Percentiles rank a stretch among this genome's conserved stretches.
phyloP scores from a whole-genome alignment of 352 stramenopile species.

The Phytophthora megakarya region DNA sequence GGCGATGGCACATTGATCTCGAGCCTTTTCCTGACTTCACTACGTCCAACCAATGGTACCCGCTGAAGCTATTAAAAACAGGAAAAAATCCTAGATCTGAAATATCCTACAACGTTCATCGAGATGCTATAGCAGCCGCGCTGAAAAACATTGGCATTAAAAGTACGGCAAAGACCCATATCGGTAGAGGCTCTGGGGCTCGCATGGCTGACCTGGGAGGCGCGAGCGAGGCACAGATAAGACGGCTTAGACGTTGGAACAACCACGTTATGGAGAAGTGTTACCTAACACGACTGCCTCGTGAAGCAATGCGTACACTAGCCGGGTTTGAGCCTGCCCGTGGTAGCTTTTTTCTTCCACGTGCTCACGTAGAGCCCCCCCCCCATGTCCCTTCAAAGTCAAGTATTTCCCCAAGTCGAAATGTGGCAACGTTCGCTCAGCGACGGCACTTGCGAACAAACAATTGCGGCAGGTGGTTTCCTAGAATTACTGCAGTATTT shows the following conservation, averaged over 20 bases:
- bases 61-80: too few relatives aligned
- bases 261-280: conserved; percentile 8
- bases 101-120: too few relatives aligned
- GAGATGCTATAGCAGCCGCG: too few relatives aligned
- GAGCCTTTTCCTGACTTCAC: too few relatives aligned
- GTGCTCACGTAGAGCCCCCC: not conserved
- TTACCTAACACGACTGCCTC: conserved; percentile 2
- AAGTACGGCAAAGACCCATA: too few relatives aligned
- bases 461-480: too few relatives aligned
- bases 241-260: conserved; percentile 15
- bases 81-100: too few relatives aligned
- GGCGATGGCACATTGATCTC: too few relatives aligned
- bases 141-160: too few relatives aligned
- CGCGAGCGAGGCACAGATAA: conserved; percentile 14
- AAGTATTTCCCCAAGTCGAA: not conserved
- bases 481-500: too few relatives aligned
- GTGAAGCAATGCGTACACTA: conserved; percentile 10
- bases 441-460: not conserved
- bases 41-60: too few relatives aligned
- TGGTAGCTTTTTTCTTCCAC: not conserved
- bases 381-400: not conserved
- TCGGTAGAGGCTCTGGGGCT: too few relatives aligned
- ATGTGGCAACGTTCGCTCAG: not conserved
- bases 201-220: conserved; percentile 1
- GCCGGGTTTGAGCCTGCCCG: not conserved